Evolutionary conservation across 2,329 filamentous ascomycete species (phyloP).

Genomic region (Zymoseptoria crescenta): DNA sequence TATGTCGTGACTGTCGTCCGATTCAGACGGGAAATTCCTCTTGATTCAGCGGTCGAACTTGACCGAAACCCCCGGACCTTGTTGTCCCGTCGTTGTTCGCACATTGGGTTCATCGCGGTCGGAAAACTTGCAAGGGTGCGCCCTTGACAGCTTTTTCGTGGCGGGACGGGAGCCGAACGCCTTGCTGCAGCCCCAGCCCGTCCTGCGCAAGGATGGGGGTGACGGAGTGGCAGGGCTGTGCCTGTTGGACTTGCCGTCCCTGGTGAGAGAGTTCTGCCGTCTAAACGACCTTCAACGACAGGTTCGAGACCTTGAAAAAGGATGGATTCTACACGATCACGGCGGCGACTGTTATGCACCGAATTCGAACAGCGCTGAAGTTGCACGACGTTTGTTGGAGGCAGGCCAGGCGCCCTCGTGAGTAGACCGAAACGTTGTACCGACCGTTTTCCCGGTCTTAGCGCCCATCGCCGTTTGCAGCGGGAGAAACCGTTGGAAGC

Average conservation of each 20-base stretch:
- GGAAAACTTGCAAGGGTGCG: too few species aligned
- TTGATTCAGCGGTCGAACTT: too few species aligned
- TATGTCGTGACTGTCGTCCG: too few species aligned
- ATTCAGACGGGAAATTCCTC: too few species aligned
- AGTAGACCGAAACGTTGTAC: background rate
- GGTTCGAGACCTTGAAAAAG: too few species aligned
- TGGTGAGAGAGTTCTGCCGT: background rate
- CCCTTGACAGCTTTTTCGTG: too few species aligned
- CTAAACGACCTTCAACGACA: background rate
- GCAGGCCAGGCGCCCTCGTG: background rate
- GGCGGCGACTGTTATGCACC: background rate
- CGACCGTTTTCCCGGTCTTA: background rate
- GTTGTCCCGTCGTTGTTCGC: too few species aligned
- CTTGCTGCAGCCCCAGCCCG: too few species aligned
- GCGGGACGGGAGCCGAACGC: too few species aligned
- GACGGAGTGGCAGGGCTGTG: background rate
- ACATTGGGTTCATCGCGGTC: too few species aligned
- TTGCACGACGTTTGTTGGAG: background rate
- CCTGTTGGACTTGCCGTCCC: background rate
- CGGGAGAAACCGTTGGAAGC: background rate
- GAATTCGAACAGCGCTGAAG: background rate
- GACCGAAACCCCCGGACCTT: too few species aligned
- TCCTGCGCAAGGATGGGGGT: background rate
- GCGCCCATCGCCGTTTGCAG: background rate
- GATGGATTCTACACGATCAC: background rate